These are phyloP conservation scores for Fusarium tricinctum DNA, from an alignment of 2,329 filamentous ascomycete species.

Conservation along the genomic window DNA sequence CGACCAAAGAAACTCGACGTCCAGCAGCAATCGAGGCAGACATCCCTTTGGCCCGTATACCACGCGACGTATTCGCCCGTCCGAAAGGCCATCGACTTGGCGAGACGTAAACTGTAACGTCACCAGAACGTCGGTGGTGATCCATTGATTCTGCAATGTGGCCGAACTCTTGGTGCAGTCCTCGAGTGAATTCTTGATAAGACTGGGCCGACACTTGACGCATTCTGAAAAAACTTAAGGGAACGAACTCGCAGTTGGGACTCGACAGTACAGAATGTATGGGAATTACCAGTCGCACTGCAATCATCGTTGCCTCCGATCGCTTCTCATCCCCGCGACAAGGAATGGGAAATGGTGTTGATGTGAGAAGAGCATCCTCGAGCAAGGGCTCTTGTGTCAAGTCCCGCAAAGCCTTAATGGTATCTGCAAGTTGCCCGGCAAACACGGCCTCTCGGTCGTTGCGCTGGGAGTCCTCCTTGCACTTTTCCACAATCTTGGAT, in stretches of 20 bases:
- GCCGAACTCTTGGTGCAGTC: conserved; percentile 72
- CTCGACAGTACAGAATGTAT: conserved; percentile 69
- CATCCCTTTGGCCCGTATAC: conserved; percentile 12
- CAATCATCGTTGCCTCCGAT: conserved; percentile 58
- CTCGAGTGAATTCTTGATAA: conserved; percentile 71
- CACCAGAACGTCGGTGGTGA: conserved; percentile 14
- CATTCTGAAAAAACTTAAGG: conserved; percentile 74
- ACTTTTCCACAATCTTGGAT: conserved; percentile 47
- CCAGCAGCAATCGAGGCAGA: conserved; percentile 15
- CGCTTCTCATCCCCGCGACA: conserved; percentile 47
- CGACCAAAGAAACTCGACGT: conserved; percentile 31
- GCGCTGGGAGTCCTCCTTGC: conserved; percentile 53
- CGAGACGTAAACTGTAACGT: conserved; percentile 9
- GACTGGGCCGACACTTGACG: conserved; percentile 74
- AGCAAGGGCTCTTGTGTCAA: conserved; percentile 62
- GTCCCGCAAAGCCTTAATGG: conserved; percentile 58
- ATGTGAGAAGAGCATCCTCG: conserved; percentile 61
- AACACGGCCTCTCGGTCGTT: conserved; percentile 61
- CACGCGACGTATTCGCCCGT: conserved; percentile 21
- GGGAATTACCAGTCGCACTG: conserved; percentile 73
- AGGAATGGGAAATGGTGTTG: conserved; percentile 60
- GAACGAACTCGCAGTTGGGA: conserved; percentile 69
- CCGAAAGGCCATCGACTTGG: conserved; percentile 36
- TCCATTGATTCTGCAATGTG: conserved; percentile 57
- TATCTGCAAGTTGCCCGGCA: conserved; percentile 59